A percentile compares a stretch with the other conserved stretches of the same genome.
These are phyloP conservation scores for Zygotorulaspora florentina DNA, from an alignment of 805 yeast genomes.

Conservation along the genomic window DNA sequence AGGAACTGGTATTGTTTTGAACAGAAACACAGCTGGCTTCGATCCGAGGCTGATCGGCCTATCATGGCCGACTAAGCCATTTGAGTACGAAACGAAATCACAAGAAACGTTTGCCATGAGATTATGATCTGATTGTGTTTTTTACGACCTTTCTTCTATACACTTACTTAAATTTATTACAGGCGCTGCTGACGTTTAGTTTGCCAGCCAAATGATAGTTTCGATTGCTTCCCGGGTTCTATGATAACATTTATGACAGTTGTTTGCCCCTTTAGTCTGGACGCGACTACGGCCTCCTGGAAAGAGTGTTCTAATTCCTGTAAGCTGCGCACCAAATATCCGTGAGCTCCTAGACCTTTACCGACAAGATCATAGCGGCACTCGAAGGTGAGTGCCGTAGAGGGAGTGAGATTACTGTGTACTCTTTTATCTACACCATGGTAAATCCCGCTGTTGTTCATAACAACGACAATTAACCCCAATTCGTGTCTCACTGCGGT, in stretches of 20 bases:
- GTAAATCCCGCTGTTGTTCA: slow-evolving; percentile 72
- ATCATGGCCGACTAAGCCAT: slow-evolving; percentile 1
- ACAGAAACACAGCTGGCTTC: slow-evolving; percentile 10
- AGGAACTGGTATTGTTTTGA: slow-evolving; percentile 23
- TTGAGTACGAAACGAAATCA: slow-evolving; percentile 3
- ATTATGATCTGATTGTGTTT: no score
- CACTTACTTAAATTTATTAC: background rate
- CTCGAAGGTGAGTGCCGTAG: slow-evolving; percentile 55
- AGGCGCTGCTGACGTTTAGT: slow-evolving; percentile 16
- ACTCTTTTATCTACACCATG: slow-evolving; percentile 49
- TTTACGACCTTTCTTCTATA: no score
- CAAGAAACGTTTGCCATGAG: background rate
- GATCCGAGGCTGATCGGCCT: slow-evolving; percentile 12
- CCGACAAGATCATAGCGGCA: slow-evolving; percentile 58
- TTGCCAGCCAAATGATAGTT: slow-evolving; percentile 66
- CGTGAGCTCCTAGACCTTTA: slow-evolving; percentile 52
- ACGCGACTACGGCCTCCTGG: slow-evolving; percentile 36
- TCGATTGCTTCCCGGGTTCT: slow-evolving; percentile 51
- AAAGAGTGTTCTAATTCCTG: slow-evolving; percentile 38
- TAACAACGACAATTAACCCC: slow-evolving; percentile 55
- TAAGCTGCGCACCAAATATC: slow-evolving; percentile 43
- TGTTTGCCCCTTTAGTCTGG: slow-evolving; percentile 32
- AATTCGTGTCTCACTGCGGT: slow-evolving; percentile 54
- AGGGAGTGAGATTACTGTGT: slow-evolving; percentile 37
- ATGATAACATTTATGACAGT: slow-evolving; percentile 59